Base-by-base conservation (phyloP, 2,329 filamentous ascomycete species). In the Pseudofabraea citricarpa region DNA sequence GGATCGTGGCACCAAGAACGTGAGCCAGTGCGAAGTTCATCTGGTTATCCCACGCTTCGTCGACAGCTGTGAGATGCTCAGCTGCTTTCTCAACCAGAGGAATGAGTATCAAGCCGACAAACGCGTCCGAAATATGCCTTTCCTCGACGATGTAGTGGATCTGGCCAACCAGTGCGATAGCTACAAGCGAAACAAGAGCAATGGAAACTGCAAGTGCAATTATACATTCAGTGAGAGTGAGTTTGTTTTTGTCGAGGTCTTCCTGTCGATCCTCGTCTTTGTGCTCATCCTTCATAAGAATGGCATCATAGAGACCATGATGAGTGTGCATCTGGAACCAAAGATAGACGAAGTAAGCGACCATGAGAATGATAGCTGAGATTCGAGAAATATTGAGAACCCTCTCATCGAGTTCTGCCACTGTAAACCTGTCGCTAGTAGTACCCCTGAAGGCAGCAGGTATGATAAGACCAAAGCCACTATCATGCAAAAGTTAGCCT, bases 31-130 rank as follows among this genome's bases (percentile, higher is more conserved):
- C 35, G n/a, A 37, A 21, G n/a, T 37, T 37, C 74, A 90, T 89
- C 60, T 85, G 81, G 60, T 87, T 80, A 55, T 88, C 85, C 73
- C 81, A 91, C 19, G 88, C 88, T 71, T 94, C 88, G 55, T 93
- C 87, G 46, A 94, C 73, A 32, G 87, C 86, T 2, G 86, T 90
- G 36, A 94, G 69, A 64, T 94, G 88, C 64, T 94, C 88, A 10
- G 88, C 87, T 3, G 85, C 83, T 64, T 95, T 94, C 60, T 94
- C 89, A 5, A 93, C 87, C 0, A 94, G 73, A 4, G 87, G 83
- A 5, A 93, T 77, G 1, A 94, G 73, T 51, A 93, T 91, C 27
- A 94, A 70, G 56, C 87, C 78, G 49, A 83, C 67, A 50, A 83
- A 83, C 22, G 73, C 72, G 52, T 82, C 76, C 1, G 71, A 71